Evolutionary conservation across 805 yeast species (phyloP), one percentile per base, ranked within the genome.

Genomic region (Priceomyces melissophilus): DNA sequence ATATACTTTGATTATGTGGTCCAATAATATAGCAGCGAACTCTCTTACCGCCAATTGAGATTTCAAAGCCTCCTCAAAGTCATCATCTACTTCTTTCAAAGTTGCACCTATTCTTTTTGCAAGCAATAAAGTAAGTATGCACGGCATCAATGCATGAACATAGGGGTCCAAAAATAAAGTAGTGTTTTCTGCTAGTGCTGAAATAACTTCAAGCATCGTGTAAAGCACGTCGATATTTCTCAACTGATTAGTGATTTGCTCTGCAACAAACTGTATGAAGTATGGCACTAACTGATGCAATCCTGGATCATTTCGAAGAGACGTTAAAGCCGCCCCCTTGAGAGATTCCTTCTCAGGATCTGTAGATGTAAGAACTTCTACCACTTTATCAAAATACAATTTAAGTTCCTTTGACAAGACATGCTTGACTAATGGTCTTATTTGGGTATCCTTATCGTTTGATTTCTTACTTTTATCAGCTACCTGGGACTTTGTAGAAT

Each of bases 121-220:
- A 37, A 93, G 73, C 33, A 93, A 73, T 14, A 91, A 72, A 0
- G 99, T 93, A 49, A 93, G 72, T 27, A 93, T 83, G 45, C 96
- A 87, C n/a, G 99, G 99, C 87, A 93, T 88, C 51, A 93, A 69
- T 1, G 96, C 91, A 66, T 95, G 99, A 35, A 93, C 88, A 56
- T 91, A 91, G 9, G 98, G 99, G 50, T 91, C 97, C 45, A 91
- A 73, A 53, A 89, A 91, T 30, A 93, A 81, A 14, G 95, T 82
- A 40, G 81, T 81, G 63, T 93, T 93, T 32, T 84, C 80, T 37
- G 89, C 72, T 25, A 93, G 71, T 0, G 98, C 89, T 44, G 87
- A 85, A 10, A 91, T 79, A 47, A 89, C 89, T 60, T 88, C 95
- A 45, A 93, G 68, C 87, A 91, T 89, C 4, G 96, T 86, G 3